These are phyloP conservation scores for Pseudogymnoascus sp. DNA, from an alignment of 2,329 filamentous ascomycete genomes.

Conservation along the genomic window DNA sequence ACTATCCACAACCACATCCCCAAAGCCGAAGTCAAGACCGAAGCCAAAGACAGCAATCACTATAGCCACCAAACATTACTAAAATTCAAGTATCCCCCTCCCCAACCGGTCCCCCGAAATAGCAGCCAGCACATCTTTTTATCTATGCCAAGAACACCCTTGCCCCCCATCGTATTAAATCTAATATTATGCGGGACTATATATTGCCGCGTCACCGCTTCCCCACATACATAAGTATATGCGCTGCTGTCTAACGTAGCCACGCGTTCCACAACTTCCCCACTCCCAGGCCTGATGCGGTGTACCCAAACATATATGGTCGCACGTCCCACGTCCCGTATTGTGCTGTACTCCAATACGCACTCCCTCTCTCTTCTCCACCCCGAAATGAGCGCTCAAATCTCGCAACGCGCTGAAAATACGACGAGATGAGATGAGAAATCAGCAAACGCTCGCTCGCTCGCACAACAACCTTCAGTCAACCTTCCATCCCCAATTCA, in stretches of 20 bases:
- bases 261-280: background rate
- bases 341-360: conserved; percentile 1
- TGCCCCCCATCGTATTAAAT: background rate
- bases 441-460: background rate
- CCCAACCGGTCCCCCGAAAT: background rate
- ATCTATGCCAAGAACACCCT: background rate
- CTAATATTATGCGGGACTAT: background rate
- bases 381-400: background rate
- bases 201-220: background rate
- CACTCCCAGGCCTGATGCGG: background rate
- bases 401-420: background rate
- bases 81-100: background rate
- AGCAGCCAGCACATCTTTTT: background rate
- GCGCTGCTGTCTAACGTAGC: background rate
- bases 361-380: background rate
- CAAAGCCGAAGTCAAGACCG: background rate
- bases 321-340: background rate
- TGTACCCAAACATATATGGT: background rate
- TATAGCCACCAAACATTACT: background rate
- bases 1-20: background rate
- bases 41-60: background rate
- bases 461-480: background rate
- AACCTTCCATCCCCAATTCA: background rate
- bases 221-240: background rate
- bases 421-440: background rate